These are phyloP conservation scores for Pestalotiopsis sp. DNA, from an alignment of 2,329 filamentous ascomycete genomes.

Conservation along the genomic window DNA sequence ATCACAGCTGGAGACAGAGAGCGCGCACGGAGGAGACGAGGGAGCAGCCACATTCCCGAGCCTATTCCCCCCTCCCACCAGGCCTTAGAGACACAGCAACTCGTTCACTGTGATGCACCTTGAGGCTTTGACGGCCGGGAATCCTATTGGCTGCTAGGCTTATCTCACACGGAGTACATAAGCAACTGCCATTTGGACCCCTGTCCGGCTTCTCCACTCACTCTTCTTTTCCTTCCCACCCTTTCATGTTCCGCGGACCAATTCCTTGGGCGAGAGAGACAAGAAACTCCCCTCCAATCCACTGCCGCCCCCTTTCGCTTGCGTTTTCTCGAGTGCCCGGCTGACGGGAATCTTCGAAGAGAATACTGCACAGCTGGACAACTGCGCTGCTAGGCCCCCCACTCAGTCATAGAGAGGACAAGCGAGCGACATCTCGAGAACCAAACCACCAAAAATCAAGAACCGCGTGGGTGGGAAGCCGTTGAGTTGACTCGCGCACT, in stretches of 20 bases:
- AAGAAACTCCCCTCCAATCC: background rate
- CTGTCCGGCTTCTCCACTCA: background rate
- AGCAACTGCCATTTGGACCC: conserved; percentile 5
- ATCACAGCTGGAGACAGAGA: background rate
- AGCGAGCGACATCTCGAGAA: background rate
- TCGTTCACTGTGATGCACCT: background rate
- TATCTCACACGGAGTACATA: background rate
- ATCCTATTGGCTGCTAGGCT: background rate
- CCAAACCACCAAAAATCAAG: background rate
- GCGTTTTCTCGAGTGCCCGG: background rate
- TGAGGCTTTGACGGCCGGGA: background rate
- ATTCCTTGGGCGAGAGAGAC: background rate
- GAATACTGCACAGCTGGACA: background rate
- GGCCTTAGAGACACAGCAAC: background rate
- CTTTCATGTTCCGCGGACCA: background rate
- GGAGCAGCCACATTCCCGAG: background rate
- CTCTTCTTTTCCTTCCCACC: conserved; percentile 1
- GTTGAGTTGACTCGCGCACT: background rate
- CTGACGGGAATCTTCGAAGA: background rate
- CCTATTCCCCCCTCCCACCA: no score
- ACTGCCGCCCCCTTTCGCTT: background rate
- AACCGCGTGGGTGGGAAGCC: background rate
- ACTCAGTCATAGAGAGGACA: background rate
- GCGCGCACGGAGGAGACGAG: background rate
- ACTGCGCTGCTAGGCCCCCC: background rate